Evolutionary conservation across 129 eudicot genomes (phyloP).

Genomic region (Artemisia argyi): DNA sequence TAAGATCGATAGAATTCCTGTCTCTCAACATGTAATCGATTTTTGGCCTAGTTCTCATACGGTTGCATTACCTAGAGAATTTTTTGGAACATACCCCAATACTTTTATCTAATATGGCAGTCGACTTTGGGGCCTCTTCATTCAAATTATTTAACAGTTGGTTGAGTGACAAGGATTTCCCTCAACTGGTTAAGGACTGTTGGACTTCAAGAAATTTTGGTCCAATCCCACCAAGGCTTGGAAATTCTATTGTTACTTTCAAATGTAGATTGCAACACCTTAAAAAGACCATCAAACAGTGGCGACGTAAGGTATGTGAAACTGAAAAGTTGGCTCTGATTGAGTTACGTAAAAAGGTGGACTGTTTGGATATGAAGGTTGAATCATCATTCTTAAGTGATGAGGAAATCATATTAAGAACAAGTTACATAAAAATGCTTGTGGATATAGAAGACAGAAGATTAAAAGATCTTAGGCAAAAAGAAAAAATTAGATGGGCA

Average conservation of each 20-base stretch:
- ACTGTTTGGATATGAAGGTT: background rate
- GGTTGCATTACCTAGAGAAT: background rate
- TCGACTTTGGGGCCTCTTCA: background rate
- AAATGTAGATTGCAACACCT: background rate
- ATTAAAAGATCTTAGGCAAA: background rate
- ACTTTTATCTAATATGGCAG: background rate
- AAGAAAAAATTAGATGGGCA: background rate
- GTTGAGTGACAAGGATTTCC: background rate
- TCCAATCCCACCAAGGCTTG: background rate
- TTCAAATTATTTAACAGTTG: background rate
- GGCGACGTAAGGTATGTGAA: background rate
- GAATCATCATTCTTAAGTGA: background rate
- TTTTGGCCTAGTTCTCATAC: background rate
- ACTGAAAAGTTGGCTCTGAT: background rate
- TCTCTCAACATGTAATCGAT: background rate
- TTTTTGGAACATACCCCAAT: background rate
- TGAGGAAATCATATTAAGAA: background rate
- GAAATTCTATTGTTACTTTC: background rate
- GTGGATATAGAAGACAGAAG: background rate
- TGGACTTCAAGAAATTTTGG: background rate
- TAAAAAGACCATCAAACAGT: background rate
- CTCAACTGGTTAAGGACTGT: background rate
- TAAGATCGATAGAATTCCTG: background rate
- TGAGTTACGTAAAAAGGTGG: background rate
- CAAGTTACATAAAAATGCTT: background rate